A percentile compares a stretch with the other conserved stretches of the same genome.
Conservation (phyloP, 2,329 filamentous ascomycete genomes). For the Phaeosphaeria sp. region DNA sequence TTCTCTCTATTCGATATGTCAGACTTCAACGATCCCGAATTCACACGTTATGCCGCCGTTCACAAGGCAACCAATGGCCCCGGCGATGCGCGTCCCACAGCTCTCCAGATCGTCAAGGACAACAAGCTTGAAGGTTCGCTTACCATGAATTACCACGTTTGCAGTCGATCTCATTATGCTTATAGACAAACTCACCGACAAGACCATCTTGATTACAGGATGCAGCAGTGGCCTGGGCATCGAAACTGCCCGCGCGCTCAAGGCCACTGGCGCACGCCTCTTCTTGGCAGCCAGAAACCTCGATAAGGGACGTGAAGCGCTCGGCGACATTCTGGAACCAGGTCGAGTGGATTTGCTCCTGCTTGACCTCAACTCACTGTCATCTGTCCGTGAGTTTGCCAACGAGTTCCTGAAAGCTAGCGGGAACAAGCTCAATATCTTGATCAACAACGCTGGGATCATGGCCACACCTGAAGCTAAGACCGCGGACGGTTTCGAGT, state of each 20-base stretch:
- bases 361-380: constrained; percentile 30
- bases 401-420: constrained; percentile 23
- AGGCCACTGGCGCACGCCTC: constrained; percentile 55
- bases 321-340: constrained; percentile 27
- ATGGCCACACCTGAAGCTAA: constrained; percentile 30
- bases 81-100: constrained; percentile 52
- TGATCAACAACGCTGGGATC: constrained; percentile 29
- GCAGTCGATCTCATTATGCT: not conserved
- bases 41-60: constrained; percentile 13
- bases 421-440: constrained; percentile 21
- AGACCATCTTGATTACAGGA: constrained; percentile 35
- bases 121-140: constrained; percentile 27
- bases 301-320: constrained; percentile 24
- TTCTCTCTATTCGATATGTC: constrained; percentile 2
- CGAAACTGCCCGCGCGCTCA: constrained; percentile 48
- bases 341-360: constrained; percentile 28
- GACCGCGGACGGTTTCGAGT: constrained; percentile 52
- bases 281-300: constrained; percentile 51
- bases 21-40: constrained; percentile 5
- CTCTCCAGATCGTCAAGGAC: constrained; percentile 49
- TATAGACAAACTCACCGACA: constrained; percentile 35
- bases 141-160: not conserved
- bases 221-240: constrained; percentile 32
- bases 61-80: constrained; percentile 35
- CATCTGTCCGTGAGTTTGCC: constrained; percentile 25